Conservation (phyloP, 192 early-diverging fungal genomes). For the Lunasporangiospora selenospora region DNA sequence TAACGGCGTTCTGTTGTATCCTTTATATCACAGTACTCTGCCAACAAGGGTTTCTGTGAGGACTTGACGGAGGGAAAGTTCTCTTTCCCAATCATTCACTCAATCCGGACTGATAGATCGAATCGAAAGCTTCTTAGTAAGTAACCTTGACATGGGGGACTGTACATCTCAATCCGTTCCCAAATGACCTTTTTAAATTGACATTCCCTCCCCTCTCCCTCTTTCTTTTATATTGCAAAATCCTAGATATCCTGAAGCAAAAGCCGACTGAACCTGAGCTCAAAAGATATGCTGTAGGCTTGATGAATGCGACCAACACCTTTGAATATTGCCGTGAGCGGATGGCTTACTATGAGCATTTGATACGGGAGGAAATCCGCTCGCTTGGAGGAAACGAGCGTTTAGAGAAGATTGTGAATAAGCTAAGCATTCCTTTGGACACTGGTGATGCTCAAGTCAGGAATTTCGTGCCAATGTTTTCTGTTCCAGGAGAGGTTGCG, state of each 20-base stretch:
- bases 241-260: conserved; percentile 85
- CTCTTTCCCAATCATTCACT: conserved; percentile 93
- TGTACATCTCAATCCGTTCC: neutral
- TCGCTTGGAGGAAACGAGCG: conserved; percentile 80
- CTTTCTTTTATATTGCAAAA: neutral
- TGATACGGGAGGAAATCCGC: conserved; percentile 67
- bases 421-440: conserved; percentile 54
- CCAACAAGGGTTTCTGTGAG: conserved; percentile 98
- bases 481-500: no score
- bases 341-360: conserved; percentile 67
- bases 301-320: conserved; percentile 78
- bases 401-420: conserved; percentile 69
- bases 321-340: conserved; percentile 82
- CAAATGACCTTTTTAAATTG: neutral
- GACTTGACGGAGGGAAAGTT: conserved; percentile 99
- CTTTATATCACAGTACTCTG: conserved; percentile 69
- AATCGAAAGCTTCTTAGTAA: conserved; percentile 79
- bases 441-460: no score
- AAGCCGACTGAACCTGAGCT: conserved; percentile 80
- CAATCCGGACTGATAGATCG: conserved; percentile 66
- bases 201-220: neutral
- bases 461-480: no score
- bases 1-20: no score
- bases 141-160: neutral
- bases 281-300: conserved; percentile 85